Evolutionary conservation across 139 green algal genomes (phyloP).

Genomic region (Picochlorum sp.): DNA sequence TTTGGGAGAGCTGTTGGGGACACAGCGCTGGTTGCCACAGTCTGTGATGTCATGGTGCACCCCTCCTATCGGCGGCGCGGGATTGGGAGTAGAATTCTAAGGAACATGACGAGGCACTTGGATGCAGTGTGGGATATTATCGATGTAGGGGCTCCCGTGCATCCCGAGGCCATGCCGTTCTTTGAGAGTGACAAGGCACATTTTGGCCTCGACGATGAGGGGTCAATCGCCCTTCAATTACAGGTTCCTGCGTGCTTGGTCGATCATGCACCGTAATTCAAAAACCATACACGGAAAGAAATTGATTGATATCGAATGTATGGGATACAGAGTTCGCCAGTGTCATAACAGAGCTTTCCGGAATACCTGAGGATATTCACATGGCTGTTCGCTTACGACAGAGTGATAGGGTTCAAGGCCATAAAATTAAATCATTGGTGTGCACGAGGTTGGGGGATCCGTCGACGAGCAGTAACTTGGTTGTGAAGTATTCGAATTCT

Average conservation of each 20-base stretch:
- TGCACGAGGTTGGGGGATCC: slow-evolving; percentile 48
- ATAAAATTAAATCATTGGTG: slow-evolving; percentile 38
- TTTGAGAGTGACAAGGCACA: slow-evolving; percentile 3
- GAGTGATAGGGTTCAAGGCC: too few species aligned
- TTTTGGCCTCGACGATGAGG: slow-evolving; percentile 6
- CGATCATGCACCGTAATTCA: not conserved
- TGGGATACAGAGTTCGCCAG: too few species aligned
- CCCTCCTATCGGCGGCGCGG: slow-evolving; percentile 17
- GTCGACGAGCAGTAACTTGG: not conserved
- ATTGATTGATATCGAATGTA: too few species aligned
- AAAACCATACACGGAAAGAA: too few species aligned
- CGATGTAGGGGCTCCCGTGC: slow-evolving; percentile 6
- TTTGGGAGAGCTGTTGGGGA: slow-evolving; percentile 32
- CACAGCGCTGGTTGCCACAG: slow-evolving; percentile 20
- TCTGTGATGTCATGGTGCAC: slow-evolving; percentile 27
- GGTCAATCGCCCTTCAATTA: not conserved
- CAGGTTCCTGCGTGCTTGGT: not conserved
- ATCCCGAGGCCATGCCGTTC: not conserved
- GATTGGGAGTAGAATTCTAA: slow-evolving; percentile 17
- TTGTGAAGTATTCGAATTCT: slow-evolving; percentile 11
- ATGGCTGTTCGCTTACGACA: too few species aligned
- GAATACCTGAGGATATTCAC: too few species aligned
- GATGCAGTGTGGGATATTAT: slow-evolving; percentile 5
- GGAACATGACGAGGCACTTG: not conserved
- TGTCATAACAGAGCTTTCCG: too few species aligned